Conservation (phyloP, 495 filamentous ascomycete species). For the Choiromyces venosus region DNA sequence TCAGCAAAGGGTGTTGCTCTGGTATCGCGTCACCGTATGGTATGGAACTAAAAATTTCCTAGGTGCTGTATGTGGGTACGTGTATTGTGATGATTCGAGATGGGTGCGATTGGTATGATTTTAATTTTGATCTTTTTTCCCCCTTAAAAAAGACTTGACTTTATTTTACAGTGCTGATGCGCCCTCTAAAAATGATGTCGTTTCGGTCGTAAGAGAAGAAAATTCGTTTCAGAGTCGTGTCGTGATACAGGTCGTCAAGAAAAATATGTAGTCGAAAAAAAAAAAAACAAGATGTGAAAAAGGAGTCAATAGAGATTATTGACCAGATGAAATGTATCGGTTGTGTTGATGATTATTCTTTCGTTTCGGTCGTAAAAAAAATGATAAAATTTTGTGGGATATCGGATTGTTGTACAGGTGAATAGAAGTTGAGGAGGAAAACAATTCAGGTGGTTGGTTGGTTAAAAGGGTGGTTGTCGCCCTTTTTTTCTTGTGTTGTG, state of each 20-base stretch:
- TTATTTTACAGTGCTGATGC: slow-evolving; percentile 19
- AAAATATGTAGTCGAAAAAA: slow-evolving; percentile 17
- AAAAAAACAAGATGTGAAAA: slow-evolving; percentile 30
- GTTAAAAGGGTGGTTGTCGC: neutral
- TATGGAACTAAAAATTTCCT: slow-evolving; percentile 21
- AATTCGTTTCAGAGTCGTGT: slow-evolving; percentile 39
- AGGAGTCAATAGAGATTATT: slow-evolving; percentile 27
- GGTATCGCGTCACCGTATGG: slow-evolving; percentile 31
- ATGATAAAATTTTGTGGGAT: slow-evolving; percentile 24
- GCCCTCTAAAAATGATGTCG: slow-evolving; percentile 30
- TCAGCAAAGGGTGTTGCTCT: neutral
- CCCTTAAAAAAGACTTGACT: slow-evolving; percentile 18
- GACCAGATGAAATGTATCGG: slow-evolving; percentile 23
- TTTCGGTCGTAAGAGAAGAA: slow-evolving; percentile 34
- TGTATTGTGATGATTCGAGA: slow-evolving; percentile 39
- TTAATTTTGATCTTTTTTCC: neutral
- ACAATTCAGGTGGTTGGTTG: slow-evolving; percentile 16
- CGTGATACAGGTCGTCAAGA: slow-evolving; percentile 38
- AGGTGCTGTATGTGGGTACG: slow-evolving; percentile 14
- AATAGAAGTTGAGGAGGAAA: slow-evolving; percentile 4
- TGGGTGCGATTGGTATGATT: slow-evolving; percentile 33
- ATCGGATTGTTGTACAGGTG: slow-evolving; percentile 23
- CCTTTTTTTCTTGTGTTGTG: neutral
- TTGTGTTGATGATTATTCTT: slow-evolving; percentile 27
- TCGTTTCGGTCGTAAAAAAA: slow-evolving; percentile 28